Percentiles rank a stretch among this genome's conserved stretches.
These are phyloP conservation scores for Yamadazyma kanchanaburiensis DNA, from an alignment of 1,139 yeast species.

Conservation along the genomic window DNA sequence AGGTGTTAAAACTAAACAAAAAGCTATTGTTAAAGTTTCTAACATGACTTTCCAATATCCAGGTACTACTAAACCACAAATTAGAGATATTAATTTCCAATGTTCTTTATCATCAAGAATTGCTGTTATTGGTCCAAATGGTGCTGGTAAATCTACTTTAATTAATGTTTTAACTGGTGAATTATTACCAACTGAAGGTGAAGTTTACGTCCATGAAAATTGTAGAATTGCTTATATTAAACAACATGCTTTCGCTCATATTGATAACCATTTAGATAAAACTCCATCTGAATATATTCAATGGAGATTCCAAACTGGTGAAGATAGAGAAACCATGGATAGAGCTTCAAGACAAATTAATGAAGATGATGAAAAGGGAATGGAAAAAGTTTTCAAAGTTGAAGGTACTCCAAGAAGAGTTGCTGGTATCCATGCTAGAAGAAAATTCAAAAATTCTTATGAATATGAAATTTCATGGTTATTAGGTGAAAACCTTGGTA, in stretches of 20 bases:
- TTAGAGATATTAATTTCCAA: slow-evolving; percentile 89
- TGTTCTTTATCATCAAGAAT: slow-evolving; percentile 98
- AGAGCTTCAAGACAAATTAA: slow-evolving; percentile 99
- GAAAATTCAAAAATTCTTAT: slow-evolving; percentile 99
- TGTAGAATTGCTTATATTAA: slow-evolving; percentile 99
- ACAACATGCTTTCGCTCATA: slow-evolving; percentile 99
- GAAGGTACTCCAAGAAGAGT: slow-evolving; percentile 99
- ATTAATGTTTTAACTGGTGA: slow-evolving; percentile 99
- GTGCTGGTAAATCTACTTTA: slow-evolving; percentile 99
- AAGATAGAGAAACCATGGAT: slow-evolving; percentile 99
- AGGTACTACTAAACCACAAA: slow-evolving; percentile 96
- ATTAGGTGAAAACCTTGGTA: slow-evolving; percentile 97
- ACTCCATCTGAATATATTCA: slow-evolving; percentile 99
- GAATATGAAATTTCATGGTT: slow-evolving; percentile 98
- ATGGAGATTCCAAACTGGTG: slow-evolving; percentile 99
- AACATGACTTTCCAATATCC: slow-evolving; percentile 99
- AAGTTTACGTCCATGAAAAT: slow-evolving; percentile 98
- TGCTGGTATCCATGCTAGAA: slow-evolving; percentile 91
- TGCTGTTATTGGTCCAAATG: slow-evolving; percentile 99
- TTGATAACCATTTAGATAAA: slow-evolving; percentile 97
- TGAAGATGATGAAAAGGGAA: slow-evolving; percentile 94
- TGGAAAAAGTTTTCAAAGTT: slow-evolving; percentile 98
- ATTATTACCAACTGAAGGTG: slow-evolving; percentile 96
- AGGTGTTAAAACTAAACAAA: slow-evolving; percentile 99
- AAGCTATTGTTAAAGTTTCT: slow-evolving; percentile 97